Evolutionary conservation across 2,329 filamentous ascomycete species (phyloP).

Genomic region (Biscogniauxia marginata): DNA sequence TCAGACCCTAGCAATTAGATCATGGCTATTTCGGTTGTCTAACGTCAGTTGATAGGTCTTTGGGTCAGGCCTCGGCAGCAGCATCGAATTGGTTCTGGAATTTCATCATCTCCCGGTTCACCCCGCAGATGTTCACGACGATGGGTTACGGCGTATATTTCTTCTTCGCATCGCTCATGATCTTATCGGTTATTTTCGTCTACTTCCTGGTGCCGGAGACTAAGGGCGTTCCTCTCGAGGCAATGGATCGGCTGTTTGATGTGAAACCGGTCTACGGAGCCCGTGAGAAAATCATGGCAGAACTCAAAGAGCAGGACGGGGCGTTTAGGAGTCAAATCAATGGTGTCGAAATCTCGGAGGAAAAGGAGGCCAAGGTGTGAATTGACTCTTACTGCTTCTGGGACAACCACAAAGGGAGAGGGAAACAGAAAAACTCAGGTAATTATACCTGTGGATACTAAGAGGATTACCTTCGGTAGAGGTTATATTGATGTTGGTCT

Average conservation of each 20-base stretch:
- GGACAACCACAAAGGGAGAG: no score
- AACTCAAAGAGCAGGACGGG: conserved; percentile 37
- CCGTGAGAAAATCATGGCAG: conserved; percentile 43
- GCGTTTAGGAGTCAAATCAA: conserved; percentile 33
- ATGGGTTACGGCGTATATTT: conserved; percentile 67
- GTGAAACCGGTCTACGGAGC: conserved; percentile 45
- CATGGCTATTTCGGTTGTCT: not conserved
- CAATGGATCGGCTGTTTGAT: conserved; percentile 62
- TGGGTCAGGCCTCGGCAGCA: conserved; percentile 71
- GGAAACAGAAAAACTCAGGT: no score
- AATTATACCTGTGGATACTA: no score
- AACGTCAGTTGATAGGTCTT: conserved; percentile 36
- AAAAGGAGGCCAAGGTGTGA: no score
- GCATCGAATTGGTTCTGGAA: conserved; percentile 74
- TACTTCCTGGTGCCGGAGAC: conserved; percentile 66
- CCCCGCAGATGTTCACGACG: conserved; percentile 60
- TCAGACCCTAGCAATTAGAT: not conserved
- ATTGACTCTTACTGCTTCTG: no score
- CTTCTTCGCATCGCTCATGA: conserved; percentile 65
- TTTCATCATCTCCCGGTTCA: conserved; percentile 68
- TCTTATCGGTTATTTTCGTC: conserved; percentile 56
- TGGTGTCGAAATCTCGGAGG: conserved; percentile 15
- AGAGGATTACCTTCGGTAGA: no score
- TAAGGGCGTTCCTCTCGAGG: conserved; percentile 63
- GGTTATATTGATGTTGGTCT: no score